phyloP scores from a whole-genome alignment of 257 asterid genomes.

The Mitragyna speciosa region DNA sequence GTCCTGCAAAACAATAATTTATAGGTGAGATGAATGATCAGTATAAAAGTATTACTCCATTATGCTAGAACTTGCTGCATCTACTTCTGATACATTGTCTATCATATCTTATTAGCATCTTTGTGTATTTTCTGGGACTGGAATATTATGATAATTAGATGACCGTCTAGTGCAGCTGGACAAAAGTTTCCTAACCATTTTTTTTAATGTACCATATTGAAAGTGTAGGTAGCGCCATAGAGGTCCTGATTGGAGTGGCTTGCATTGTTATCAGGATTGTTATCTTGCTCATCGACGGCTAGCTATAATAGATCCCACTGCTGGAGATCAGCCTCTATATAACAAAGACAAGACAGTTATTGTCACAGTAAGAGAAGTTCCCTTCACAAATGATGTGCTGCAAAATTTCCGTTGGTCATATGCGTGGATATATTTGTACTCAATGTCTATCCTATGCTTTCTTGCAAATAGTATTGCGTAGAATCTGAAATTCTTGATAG shows the following conservation, averaged over 20 bases:
- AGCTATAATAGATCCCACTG: conserved; percentile 93
- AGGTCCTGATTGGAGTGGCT: conserved; percentile 99
- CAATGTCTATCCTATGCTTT: neutral
- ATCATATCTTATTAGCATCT: neutral
- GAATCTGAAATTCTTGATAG: neutral
- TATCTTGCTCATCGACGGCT: conserved; percentile 95
- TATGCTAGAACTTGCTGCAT: neutral
- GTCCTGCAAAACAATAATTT: neutral
- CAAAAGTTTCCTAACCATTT: conserved; percentile 10
- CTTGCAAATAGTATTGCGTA: neutral
- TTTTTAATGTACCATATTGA: conserved; percentile 24
- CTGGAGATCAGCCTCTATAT: conserved; percentile 96
- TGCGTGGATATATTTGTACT: neutral
- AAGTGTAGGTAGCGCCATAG: conserved; percentile 82
- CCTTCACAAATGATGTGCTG: neutral
- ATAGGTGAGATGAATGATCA: neutral
- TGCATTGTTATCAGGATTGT: conserved; percentile 72
- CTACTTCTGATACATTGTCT: neutral
- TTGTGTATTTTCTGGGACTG: too few relatives aligned
- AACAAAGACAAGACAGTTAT: conserved; percentile 92
- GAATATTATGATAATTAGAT: neutral
- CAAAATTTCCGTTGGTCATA: neutral
- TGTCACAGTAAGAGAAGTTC: conserved; percentile 67
- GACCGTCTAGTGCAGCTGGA: neutral
- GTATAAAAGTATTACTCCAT: neutral